A percentile compares a stretch with the other conserved stretches of the same genome.
phyloP scores from a whole-genome alignment of 1,284 basidiomycete species.

The Thecaphora frezii region DNA sequence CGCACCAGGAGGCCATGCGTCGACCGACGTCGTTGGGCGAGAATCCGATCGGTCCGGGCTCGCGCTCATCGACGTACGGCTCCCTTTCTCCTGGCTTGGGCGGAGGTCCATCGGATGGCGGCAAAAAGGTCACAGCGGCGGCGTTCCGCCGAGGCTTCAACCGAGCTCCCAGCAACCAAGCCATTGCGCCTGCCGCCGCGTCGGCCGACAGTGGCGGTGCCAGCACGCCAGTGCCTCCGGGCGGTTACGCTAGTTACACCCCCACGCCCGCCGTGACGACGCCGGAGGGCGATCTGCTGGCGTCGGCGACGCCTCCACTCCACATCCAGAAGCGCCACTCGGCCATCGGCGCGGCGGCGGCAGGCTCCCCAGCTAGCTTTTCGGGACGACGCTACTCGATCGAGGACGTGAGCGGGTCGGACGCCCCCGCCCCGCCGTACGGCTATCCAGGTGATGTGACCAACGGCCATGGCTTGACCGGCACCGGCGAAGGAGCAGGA shows the following conservation, averaged over 20 bases:
- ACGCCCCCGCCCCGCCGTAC: slow-evolving; percentile 37
- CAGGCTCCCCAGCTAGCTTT: slow-evolving; percentile 15
- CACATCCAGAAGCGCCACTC: slow-evolving; percentile 37
- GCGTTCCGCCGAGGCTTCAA: slow-evolving; percentile 49
- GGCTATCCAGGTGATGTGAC: neutral
- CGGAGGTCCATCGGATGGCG: slow-evolving; percentile 19
- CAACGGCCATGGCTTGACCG: no score
- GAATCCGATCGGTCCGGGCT: neutral
- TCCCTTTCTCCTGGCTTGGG: slow-evolving; percentile 4
- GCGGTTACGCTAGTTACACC: slow-evolving; percentile 6
- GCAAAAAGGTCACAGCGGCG: slow-evolving; percentile 51
- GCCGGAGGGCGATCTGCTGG: slow-evolving; percentile 8
- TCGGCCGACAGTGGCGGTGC: slow-evolving; percentile 3
- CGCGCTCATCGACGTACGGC: slow-evolving; percentile 22
- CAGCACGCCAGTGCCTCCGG: slow-evolving; percentile 12
- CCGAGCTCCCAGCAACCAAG: slow-evolving; percentile 31
- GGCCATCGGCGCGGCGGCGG: slow-evolving; percentile 16
- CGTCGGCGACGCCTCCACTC: slow-evolving; percentile 17
- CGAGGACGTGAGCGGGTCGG: slow-evolving; percentile 11
- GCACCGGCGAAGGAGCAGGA: neutral
- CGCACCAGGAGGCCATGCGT: slow-evolving; percentile 43
- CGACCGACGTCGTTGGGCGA: slow-evolving; percentile 28
- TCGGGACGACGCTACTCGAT: slow-evolving; percentile 19
- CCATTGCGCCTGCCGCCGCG: neutral
- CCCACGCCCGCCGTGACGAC: slow-evolving; percentile 2